Conservation (phyloP, 176 grass and related monocot species). For the Aegilops tauschii region DNA sequence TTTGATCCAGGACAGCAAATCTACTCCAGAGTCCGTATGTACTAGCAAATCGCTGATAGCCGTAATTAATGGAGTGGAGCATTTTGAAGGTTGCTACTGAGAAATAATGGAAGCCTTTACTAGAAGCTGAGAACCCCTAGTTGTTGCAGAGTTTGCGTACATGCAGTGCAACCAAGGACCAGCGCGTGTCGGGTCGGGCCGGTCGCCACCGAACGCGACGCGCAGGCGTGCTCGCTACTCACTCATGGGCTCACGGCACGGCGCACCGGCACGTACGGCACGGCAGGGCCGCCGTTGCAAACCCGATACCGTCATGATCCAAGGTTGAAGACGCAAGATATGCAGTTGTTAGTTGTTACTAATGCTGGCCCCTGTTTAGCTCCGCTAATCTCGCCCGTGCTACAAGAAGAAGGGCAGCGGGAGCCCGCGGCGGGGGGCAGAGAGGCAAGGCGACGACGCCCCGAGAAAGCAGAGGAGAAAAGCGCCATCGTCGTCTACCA, state of each 20-base stretch:
- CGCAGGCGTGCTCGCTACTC: not conserved
- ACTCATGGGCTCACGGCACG: not conserved
- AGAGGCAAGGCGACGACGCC: not conserved
- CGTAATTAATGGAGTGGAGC: not conserved
- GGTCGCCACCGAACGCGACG: not conserved
- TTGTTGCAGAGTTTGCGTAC: not conserved
- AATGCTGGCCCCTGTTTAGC: not conserved
- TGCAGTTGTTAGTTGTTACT: too few relatives aligned
- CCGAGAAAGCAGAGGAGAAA: not conserved
- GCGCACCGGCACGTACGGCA: not conserved
- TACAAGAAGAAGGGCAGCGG: not conserved
- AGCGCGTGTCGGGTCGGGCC: not conserved
- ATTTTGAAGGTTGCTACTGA: not conserved
- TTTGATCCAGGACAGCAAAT: not conserved
- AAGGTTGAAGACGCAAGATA: not conserved
- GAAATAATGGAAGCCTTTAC: not conserved
- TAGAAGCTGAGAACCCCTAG: too few relatives aligned
- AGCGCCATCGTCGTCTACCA: not conserved
- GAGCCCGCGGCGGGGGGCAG: too few relatives aligned
- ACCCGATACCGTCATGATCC: not conserved
- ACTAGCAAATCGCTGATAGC: not conserved
- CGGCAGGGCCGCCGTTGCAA: not conserved
- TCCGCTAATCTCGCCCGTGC: conserved; percentile 39
- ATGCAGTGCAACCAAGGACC: not conserved
- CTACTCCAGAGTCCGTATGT: too few relatives aligned